Conservation (phyloP, 768 basidiomycete species). For the Lactifluus subvellereus region DNA sequence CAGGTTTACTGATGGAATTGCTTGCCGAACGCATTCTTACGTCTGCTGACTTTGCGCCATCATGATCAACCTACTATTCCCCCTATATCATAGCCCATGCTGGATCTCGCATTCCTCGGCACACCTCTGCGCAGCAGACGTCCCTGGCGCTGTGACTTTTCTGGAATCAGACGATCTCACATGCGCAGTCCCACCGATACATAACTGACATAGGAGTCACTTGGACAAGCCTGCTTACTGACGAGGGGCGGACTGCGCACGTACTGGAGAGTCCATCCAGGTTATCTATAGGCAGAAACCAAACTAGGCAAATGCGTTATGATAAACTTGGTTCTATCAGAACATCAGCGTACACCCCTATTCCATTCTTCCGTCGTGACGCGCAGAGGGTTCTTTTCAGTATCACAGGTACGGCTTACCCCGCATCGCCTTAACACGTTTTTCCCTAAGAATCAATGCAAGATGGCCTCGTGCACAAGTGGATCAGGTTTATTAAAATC, state of each 20-base stretch:
- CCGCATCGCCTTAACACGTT: neutral
- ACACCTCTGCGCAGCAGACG: neutral
- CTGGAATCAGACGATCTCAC: slow-evolving; percentile 1
- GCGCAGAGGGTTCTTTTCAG: neutral
- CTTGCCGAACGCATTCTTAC: neutral
- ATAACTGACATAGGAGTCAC: neutral
- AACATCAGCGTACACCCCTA: neutral
- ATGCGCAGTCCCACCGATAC: neutral
- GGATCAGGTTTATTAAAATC: neutral
- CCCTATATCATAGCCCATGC: neutral
- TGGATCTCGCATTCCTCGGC: neutral
- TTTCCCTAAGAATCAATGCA: neutral
- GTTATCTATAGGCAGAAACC: too few relatives aligned
- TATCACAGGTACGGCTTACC: neutral
- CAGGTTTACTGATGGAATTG: neutral
- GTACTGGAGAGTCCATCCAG: neutral
- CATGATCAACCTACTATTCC: neutral
- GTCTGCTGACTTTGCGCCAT: neutral
- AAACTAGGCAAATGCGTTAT: neutral
- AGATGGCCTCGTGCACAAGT: neutral
- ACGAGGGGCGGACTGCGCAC: neutral
- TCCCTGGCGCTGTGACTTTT: neutral
- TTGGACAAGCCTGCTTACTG: neutral
- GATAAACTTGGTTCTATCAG: neutral
- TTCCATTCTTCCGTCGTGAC: neutral